Evolutionary conservation across 148 eudicot species (phyloP), one percentile per base, ranked within the genome.

Genomic region (Linanthus parryae): DNA sequence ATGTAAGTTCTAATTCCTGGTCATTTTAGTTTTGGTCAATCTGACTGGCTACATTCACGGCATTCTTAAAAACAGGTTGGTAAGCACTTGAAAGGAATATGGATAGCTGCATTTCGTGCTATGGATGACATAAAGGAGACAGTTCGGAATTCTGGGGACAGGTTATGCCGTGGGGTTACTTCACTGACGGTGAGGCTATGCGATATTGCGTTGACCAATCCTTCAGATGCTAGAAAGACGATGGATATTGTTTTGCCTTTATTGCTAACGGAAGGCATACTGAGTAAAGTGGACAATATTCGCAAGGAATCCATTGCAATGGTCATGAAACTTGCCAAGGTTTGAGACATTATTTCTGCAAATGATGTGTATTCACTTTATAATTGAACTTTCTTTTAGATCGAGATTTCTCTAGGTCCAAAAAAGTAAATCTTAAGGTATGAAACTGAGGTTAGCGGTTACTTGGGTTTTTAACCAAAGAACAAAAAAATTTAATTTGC

Each of bases 41-140:
- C n/a, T 8, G 15, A 11, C 15, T 0, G 27, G 12, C 8, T 31
- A 40, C 22, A 3, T 40, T 15, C 12, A 4, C 37, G 10, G 40
- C 18, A 37, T 39, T 47, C 12, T 2, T 49, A 44, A 14, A 24
- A 12, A n/a, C 72, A 91, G 98, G 63, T 91, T 43, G 82, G 74
- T 52, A 86, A 81, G 61, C 87, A 91, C 72, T 72, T 91, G 54
- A 77, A 57, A 47, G 73, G 61, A 59, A 58, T 91, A 39, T 91
- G 98, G 98, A 75, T 55, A 19, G 81, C 80, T 75, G 86, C 94
- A 63, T 91, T 86, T 61, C 98, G 98, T 67, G 95, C 98, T 48
- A 86, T 91, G 95, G 98, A 91, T 84, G 98, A 91, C 75, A 84
- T 91, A 74, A 91, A 91, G 71, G 98, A 91, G 70, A 83, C 94